Base-by-base conservation (phyloP, 768 basidiomycete genomes). In the Pleurotus giganteus region DNA sequence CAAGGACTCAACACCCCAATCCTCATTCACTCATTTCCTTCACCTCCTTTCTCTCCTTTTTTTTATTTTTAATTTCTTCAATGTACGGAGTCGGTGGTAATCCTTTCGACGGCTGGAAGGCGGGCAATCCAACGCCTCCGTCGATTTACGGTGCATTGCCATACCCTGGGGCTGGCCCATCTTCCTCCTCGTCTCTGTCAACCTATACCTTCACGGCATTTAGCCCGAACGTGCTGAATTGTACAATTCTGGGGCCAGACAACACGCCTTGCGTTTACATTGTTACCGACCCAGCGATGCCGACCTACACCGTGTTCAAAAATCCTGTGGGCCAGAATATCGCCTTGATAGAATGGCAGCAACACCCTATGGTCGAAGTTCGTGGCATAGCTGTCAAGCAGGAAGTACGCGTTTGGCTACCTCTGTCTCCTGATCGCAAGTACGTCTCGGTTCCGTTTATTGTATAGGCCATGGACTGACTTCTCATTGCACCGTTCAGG, bases 331-430 rank as follows among this genome's bases (percentile, higher is more conserved):
- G 73, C 32, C 65, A 68, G 12, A 68, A 65, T 23, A 60, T 74
- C 32, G 77, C 72, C 1, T 63, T 74, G 54, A 64, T 82, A 41
- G 72, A 75, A 45, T 82, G 81, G 80, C 31, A 69, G 61, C 47
- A 55, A 6, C 58, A 59, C 46, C 66, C 68, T 4, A 53, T 66
- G 1, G 59, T 82, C 41, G 76, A 80, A 54, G 68, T 72, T 19
- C 69, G 66, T 13, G 69, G 68, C 1, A 57, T 73, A 4, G 59
- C 71, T 4, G 56, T 60, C 5, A 73, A 67, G 53, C 74, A 75
- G 58, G 55, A 55, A 37, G 68, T 70, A 15, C 65, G 66, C 1
- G 70, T 75, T n/a, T 82, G 79, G 79, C 63, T 81, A 11, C 63
- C 58, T 4, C 63, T 81, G 17, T 69, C 77, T 0, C 31, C 71